Base-by-base conservation (phyloP, 2,329 filamentous ascomycete genomes). In the Cladosporium halotolerans region DNA sequence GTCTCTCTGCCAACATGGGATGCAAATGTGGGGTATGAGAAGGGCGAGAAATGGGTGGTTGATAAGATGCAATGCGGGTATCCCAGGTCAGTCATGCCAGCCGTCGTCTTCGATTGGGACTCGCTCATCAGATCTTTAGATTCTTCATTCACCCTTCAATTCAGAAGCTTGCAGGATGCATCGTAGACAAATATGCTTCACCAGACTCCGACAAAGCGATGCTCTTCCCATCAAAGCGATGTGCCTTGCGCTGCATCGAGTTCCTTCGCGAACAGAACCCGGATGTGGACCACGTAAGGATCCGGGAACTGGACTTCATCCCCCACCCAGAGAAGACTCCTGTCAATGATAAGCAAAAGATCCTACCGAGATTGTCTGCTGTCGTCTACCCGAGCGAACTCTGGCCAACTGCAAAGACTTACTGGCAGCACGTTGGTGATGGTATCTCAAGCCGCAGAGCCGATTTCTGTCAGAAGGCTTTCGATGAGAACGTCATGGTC, bases 401-500 rank as follows among this genome's bases (percentile, higher is more conserved):
- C 14, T 91, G 85, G 62, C 72, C 81, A 4, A 70, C 87, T 55
- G 88, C 89, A n/a, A 97, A 96, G 70, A 82, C 90, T 63, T 96
- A 95, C 65, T 99, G 93, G 93, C 93, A 97, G 69, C 93, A 99
- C 69, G 87, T 88, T 0, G 93, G 93, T 16, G 91, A 96, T 57
- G 93, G 93, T 13, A 79, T 96, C 11, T 96, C 91, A 0, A 96
- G 91, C 68, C 84, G 93, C 46, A 82, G 90, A 39, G 91, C 89
- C 33, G 92, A 96, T 67, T 96, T 95, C 69, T 96, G 88, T 66
- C 83, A 90, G 56, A 76, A 79, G 40, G 78, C 92, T 1, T 81
- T 95, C 58, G 79, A 79, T 36, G 84, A 92, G 57, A 84, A 84
- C 0, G 74, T 87, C 40, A 74, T 88, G 46, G 75, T 81, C 2